Evolutionary conservation across 306 rosid genomes (phyloP).

Genomic region (Carpinus fangiana): DNA sequence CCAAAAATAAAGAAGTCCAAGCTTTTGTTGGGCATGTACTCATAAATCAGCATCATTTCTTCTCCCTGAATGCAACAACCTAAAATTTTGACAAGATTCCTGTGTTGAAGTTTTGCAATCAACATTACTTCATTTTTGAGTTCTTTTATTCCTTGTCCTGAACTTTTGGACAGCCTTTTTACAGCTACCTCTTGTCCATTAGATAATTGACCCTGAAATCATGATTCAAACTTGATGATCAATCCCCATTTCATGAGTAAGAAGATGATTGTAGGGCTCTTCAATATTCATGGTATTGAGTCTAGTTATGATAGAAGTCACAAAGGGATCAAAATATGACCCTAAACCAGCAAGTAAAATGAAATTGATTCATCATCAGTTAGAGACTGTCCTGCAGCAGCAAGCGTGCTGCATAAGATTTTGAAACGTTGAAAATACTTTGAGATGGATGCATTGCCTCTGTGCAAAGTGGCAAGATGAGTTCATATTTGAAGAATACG

Average conservation of each 20-base stretch:
- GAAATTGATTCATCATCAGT: too few relatives aligned
- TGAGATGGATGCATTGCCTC: too few relatives aligned
- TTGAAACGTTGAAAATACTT: too few relatives aligned
- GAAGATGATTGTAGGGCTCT: too few relatives aligned
- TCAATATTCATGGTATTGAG: too few relatives aligned
- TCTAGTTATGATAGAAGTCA: too few relatives aligned
- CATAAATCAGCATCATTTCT: conserved; percentile 42
- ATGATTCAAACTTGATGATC: not conserved
- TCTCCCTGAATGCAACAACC: conserved; percentile 37
- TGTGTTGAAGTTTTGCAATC: conserved; percentile 41
- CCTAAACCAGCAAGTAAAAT: too few relatives aligned
- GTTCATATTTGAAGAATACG: too few relatives aligned
- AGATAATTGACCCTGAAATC: conserved; percentile 28
- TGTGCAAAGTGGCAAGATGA: too few relatives aligned
- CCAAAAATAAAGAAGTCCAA: conserved; percentile 39
- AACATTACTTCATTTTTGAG: conserved; percentile 35
- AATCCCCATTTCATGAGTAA: too few relatives aligned
- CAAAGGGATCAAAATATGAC: not conserved
- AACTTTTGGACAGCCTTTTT: conserved; percentile 35
- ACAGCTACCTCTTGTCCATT: conserved; percentile 35
- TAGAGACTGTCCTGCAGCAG: too few relatives aligned
- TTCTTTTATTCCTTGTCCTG: conserved; percentile 40
- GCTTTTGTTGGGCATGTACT: conserved; percentile 44
- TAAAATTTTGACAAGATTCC: conserved; percentile 43
- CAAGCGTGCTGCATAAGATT: too few relatives aligned